Base-by-base conservation (phyloP, 176 grass and related monocot species). In the Triticum timopheevii region DNA sequence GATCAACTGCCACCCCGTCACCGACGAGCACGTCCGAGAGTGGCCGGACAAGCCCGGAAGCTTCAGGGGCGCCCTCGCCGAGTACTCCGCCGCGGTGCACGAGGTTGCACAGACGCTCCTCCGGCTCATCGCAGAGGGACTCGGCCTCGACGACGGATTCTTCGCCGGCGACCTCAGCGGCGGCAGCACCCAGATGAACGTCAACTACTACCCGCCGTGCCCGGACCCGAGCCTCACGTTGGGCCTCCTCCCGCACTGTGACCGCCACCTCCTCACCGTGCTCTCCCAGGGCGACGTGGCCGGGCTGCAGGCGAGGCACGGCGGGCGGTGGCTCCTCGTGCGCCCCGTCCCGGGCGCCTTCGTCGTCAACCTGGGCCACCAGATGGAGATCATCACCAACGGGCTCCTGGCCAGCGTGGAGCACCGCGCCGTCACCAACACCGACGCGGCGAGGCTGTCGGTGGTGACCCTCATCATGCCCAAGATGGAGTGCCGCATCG, bases 361-460 rank as follows among this genome's bases (percentile, higher is more conserved):
- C 22, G 82, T 82, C 17, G 39, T 92, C 63, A 83, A 88, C 24
- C 88, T 92, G 35, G 90, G 90, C 12, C 86, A 86, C 69, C 90
- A 86, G 70, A 63, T 92, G 42, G 83, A 92, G 86, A 92, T 92
- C 42, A 61, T 84, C 65, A 88, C 86, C 64, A 92, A 92, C n/a
- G 90, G 87, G 59, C 13, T 89, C 23, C 81, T 89, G n/a, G 86
- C 83, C 42, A 87, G 87, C 34, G 66, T 92, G 12, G 90, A 92
- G 39, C 90, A 89, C 74, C 86, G 79, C 4, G 79, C 90, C 3
- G 44, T 86, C 2, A 83, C 90, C 4, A 90, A 90, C n/a, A 28
- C 87, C 0, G 52, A 23, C 3, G 15, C 24, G 15, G 27, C 42
- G 17, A 83, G 83, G 65, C 83, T 49, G 17, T 89, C 87, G 13